Evolutionary conservation across 768 basidiomycete genomes (phyloP).

Genomic region (Basidioascus undulatus): DNA sequence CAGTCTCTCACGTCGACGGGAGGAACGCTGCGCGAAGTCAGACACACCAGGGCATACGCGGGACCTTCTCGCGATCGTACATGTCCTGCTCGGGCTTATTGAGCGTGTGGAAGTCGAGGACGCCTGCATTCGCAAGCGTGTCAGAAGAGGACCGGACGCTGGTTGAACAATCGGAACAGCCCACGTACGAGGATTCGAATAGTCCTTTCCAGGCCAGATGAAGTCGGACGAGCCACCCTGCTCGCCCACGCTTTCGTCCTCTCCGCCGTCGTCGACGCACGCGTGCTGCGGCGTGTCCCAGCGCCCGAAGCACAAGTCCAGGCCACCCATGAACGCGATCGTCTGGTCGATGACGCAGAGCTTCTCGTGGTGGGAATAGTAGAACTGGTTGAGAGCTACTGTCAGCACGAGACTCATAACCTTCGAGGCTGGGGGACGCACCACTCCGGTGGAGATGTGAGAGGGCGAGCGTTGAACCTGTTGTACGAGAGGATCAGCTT

Average conservation of each 20-base stretch:
- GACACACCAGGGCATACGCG: slow-evolving; percentile 83
- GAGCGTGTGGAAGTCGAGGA: slow-evolving; percentile 61
- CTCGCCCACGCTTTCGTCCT: not conserved
- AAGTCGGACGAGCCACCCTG: not conserved
- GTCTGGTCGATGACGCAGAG: slow-evolving; percentile 90
- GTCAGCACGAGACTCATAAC: too few species aligned
- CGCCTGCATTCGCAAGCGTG: slow-evolving; percentile 73
- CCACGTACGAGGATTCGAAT: slow-evolving; percentile 3
- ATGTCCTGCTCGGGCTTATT: slow-evolving; percentile 82
- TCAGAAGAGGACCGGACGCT: too few species aligned
- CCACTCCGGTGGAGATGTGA: slow-evolving; percentile 92
- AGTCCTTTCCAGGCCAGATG: slow-evolving; percentile 59
- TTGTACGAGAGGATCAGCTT: too few species aligned
- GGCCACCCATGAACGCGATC: slow-evolving; percentile 92
- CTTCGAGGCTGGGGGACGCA: too few species aligned
- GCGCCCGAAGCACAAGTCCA: slow-evolving; percentile 84
- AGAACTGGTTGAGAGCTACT: too few species aligned
- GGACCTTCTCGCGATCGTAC: slow-evolving; percentile 71
- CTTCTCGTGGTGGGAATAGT: slow-evolving; percentile 77
- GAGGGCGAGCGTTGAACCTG: slow-evolving; percentile 79
- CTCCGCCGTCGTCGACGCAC: slow-evolving; percentile 46
- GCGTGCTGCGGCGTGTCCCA: slow-evolving; percentile 96
- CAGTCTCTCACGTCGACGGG: too few species aligned
- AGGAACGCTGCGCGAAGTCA: too few species aligned
- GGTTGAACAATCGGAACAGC: too few species aligned